A percentile compares a stretch with the other conserved stretches of the same genome.
phyloP scores from a whole-genome alignment of 2,329 filamentous ascomycete genomes.

The Sarocladium strictum region DNA sequence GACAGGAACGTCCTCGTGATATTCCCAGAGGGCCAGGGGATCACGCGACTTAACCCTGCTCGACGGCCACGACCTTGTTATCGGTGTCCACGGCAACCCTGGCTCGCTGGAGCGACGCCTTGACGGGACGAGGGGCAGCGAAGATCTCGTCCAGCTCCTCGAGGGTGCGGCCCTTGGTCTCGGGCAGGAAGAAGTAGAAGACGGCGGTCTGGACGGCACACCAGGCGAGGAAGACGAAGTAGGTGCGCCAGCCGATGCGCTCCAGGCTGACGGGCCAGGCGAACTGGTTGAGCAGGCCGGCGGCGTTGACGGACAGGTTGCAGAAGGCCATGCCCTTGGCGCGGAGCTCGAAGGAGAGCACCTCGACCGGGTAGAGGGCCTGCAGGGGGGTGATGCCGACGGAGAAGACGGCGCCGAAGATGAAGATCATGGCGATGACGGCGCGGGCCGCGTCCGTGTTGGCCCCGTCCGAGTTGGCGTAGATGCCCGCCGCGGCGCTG shows the following conservation, averaged over 20 bases:
- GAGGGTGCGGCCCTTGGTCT: slow-evolving; percentile 40
- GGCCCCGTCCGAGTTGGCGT: slow-evolving; percentile 69
- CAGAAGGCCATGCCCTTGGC: slow-evolving; percentile 48
- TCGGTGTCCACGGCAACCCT: neutral
- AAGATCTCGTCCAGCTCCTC: slow-evolving; percentile 52
- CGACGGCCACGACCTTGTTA: slow-evolving; percentile 4
- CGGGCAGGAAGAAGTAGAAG: slow-evolving; percentile 22
- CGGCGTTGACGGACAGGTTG: slow-evolving; percentile 35
- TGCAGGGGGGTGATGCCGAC: slow-evolving; percentile 31
- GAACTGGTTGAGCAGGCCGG: slow-evolving; percentile 39
- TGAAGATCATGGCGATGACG: slow-evolving; percentile 46
- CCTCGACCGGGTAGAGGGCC: slow-evolving; percentile 43
- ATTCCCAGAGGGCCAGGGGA: too few relatives aligned
- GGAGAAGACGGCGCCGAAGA: slow-evolving; percentile 47
- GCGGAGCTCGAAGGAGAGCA: slow-evolving; percentile 44
- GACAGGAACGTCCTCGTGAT: too few relatives aligned
- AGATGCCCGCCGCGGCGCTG: slow-evolving; percentile 61
- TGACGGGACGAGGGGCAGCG: slow-evolving; percentile 29
- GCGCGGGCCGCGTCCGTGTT: slow-evolving; percentile 37
- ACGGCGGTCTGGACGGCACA: slow-evolving; percentile 24
- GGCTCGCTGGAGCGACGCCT: slow-evolving; percentile 21
- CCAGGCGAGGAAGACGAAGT: slow-evolving; percentile 43
- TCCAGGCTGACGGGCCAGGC: slow-evolving; percentile 40
- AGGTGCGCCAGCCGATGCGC: slow-evolving; percentile 45
- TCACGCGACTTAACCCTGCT: slow-evolving; percentile 6